Base-by-base conservation (phyloP, 371 early-diverging fungal genomes). In the Mucor circinelloides region DNA sequence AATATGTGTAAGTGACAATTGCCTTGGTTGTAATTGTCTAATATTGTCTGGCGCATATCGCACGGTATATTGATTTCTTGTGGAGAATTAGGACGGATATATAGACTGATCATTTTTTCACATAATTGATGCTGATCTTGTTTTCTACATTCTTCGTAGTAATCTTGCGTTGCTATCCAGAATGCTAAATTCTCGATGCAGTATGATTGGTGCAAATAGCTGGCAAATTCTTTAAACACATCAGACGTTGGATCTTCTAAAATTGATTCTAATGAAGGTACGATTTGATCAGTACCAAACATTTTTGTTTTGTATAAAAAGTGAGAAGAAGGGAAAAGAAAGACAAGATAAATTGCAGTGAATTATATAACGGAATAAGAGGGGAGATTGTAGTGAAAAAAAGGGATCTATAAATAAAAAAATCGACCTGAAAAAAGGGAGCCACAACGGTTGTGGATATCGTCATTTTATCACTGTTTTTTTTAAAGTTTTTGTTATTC, bases 11-110 rank as follows among this genome's bases (percentile, higher is more conserved):
- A 72, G 42, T 77, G 74, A 32, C 64, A 73, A 17, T 74, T 60
- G 21, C 69, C 55, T 3, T 56, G 56, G 23, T 61, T 44, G 32
- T 76, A 73, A 17, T 65, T 59, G n/a, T 75, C 68, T 25, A 83
- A 63, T 31, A 83, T 83, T 1, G 68, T 23, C 34, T 77, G 73
- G 50, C 83, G 69, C 74, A 83, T 83, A 30, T 80, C 81, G 52
- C 81, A 83, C 19, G 81, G 83, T 40, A 83, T 83, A 55, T 83
- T 83, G 66, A 83, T 83, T 59, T 83, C 83, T 63, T 77, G 78
- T n/a, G 78, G 71, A 23, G 83, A 75, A 52, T 80, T 83, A 30
- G 83, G 74, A 28, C 67, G 74, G 25, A 83, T 73, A 55, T 77
- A 73, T 6, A 64, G 72, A 44, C 63, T 36, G 17, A 83, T 60